Evolutionary conservation across 2,329 filamentous ascomycete species (phyloP).

Genomic region (Xylaria sp.): DNA sequence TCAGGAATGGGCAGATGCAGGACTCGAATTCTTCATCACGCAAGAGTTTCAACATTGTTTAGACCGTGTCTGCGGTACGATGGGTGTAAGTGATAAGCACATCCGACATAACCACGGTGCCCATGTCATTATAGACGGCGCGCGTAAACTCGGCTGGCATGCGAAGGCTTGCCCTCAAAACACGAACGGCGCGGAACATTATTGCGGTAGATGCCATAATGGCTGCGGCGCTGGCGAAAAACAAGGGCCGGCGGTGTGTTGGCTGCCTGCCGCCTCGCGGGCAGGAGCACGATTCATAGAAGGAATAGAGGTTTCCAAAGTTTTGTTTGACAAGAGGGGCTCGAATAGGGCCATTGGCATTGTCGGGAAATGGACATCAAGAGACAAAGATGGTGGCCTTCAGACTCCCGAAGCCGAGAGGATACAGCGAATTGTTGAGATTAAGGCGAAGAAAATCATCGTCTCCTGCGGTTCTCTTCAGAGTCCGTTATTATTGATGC

Average conservation of each 20-base stretch:
- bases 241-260: constrained; percentile 75
- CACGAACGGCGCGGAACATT: constrained; percentile 70
- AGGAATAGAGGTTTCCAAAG: constrained; percentile 68
- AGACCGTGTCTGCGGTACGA: constrained; percentile 58
- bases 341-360: constrained; percentile 74
- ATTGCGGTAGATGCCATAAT: constrained; percentile 62
- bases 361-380: constrained; percentile 78
- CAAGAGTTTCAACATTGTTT: constrained; percentile 70
- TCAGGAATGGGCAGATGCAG: constrained; percentile 71
- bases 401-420: constrained; percentile 61
- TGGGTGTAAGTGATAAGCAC: constrained; percentile 52
- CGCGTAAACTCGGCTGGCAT: constrained; percentile 71
- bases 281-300: constrained; percentile 76
- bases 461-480: constrained; percentile 81
- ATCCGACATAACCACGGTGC: constrained; percentile 72
- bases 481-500: constrained; percentile 79
- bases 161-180: constrained; percentile 75
- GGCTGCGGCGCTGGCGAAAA: constrained; percentile 68
- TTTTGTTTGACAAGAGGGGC: constrained; percentile 66
- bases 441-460: constrained; percentile 84
- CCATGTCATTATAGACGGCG: constrained; percentile 70
- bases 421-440: constrained; percentile 68
- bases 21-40: constrained; percentile 72
- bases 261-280: constrained; percentile 72
- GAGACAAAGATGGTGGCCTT: constrained; percentile 71